A percentile compares a stretch with the other conserved stretches of the same genome.
Conservation (phyloP, 768 basidiomycete species). For the Lactarius deliciosus region DNA sequence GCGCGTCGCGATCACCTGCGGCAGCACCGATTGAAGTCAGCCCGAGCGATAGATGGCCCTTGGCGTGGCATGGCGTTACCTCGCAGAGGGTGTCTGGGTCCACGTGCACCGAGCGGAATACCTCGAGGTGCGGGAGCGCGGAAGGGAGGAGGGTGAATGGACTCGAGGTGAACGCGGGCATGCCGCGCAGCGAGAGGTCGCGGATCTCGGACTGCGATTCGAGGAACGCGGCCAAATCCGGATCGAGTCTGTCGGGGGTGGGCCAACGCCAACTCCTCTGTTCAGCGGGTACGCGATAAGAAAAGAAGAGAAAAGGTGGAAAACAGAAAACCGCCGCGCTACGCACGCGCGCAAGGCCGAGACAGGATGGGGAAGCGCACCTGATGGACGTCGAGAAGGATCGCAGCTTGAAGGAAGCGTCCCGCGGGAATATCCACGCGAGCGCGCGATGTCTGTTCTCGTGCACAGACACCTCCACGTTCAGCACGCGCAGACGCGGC, state of each 20-base stretch:
- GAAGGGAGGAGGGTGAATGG: slow-evolving; percentile 37
- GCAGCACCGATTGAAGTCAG: background rate
- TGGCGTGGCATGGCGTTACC: background rate
- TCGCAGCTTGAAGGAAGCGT: slow-evolving; percentile 45
- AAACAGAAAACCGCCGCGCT: too few relatives aligned
- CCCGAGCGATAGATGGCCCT: background rate
- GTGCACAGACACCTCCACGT: slow-evolving; percentile 44
- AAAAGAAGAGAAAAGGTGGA: too few relatives aligned
- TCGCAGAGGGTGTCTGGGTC: slow-evolving; percentile 44
- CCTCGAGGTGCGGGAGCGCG: slow-evolving; percentile 48
- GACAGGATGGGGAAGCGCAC: slow-evolving; percentile 32
- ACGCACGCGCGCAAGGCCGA: too few relatives aligned
- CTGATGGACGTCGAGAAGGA: slow-evolving; percentile 56
- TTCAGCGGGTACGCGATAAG: background rate
- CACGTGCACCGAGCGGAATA: slow-evolving; percentile 56
- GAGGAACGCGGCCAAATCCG: slow-evolving; percentile 50
- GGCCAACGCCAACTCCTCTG: background rate
- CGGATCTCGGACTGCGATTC: slow-evolving; percentile 47
- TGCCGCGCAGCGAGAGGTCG: slow-evolving; percentile 58
- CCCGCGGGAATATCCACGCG: slow-evolving; percentile 47
- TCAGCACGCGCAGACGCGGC: slow-evolving; percentile 42
- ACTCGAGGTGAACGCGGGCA: slow-evolving; percentile 38
- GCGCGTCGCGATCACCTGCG: slow-evolving; percentile 46
- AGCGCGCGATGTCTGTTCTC: slow-evolving; percentile 31
- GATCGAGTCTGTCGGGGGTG: slow-evolving; percentile 35